These are phyloP conservation scores for Periglandula ipomoeae DNA, from an alignment of 2,329 filamentous ascomycete genomes.

Conservation along the genomic window DNA sequence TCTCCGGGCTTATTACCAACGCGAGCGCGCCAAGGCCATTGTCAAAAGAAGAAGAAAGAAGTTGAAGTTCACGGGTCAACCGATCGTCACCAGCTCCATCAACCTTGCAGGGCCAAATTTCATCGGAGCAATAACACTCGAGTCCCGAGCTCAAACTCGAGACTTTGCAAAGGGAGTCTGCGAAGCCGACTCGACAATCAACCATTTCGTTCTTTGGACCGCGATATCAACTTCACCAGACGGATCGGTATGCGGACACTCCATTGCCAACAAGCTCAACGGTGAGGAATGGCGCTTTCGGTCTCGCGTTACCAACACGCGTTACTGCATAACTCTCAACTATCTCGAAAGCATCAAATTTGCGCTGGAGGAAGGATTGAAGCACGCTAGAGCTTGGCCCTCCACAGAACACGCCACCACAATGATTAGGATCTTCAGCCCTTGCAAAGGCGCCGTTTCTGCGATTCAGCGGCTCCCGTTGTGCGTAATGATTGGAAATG, in stretches of 20 bases:
- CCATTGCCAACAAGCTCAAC: background rate
- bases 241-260: background rate
- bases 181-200: background rate
- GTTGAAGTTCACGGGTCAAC: no score
- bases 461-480: background rate
- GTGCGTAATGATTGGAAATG: background rate
- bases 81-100: no score
- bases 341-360: background rate
- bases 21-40: no score
- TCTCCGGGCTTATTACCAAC: no score
- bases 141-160: background rate
- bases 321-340: no score
- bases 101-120: background rate
- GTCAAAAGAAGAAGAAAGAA: no score
- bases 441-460: background rate
- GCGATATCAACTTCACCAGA: no score
- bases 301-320: background rate
- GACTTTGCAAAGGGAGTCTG: background rate
- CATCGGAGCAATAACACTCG: background rate
- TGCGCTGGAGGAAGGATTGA: background rate
- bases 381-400: background rate
- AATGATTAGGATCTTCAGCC: background rate
- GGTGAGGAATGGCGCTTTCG: background rate
- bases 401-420: background rate
- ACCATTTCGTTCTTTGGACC: slow-evolving; percentile 1